These are phyloP conservation scores for Neonectria faginata DNA, from an alignment of 2,329 filamentous ascomycete species.

Conservation along the genomic window DNA sequence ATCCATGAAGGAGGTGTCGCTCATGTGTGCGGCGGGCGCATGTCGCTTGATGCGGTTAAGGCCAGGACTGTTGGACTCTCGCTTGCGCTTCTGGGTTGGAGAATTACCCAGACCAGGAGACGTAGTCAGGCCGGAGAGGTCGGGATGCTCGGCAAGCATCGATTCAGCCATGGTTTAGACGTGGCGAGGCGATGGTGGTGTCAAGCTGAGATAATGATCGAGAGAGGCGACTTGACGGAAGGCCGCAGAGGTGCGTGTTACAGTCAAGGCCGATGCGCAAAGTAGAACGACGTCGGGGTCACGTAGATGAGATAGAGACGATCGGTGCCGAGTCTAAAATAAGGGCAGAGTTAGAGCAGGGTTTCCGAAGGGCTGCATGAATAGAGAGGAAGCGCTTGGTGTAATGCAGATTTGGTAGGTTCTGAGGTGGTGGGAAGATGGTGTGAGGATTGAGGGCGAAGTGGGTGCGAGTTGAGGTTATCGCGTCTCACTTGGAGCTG, in stretches of 20 bases:
- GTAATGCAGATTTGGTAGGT: background rate
- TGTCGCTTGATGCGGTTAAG: constrained; percentile 63
- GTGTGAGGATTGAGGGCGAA: background rate
- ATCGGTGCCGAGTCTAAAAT: constrained; percentile 38
- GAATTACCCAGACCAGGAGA: constrained; percentile 51
- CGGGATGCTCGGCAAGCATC: constrained; percentile 60
- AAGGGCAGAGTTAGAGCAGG: constrained; percentile 40
- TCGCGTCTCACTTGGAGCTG: constrained; percentile 21
- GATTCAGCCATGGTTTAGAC: constrained; percentile 60
- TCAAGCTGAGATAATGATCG: constrained; percentile 15
- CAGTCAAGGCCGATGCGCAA: constrained; percentile 24
- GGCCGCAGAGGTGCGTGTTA: constrained; percentile 22
- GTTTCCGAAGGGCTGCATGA: background rate
- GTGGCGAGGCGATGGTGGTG: constrained; percentile 9
- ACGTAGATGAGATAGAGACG: constrained; percentile 39
- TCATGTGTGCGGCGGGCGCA: constrained; percentile 59
- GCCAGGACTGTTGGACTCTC: constrained; percentile 63
- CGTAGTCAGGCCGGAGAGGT: constrained; percentile 56
- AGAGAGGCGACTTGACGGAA: constrained; percentile 26
- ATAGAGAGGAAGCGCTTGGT: constrained; percentile 12
- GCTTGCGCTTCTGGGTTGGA: constrained; percentile 64
- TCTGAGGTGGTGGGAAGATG: background rate
- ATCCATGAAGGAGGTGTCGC: constrained; percentile 66
- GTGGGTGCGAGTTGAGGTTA: background rate
- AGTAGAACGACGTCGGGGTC: constrained; percentile 37